Base-by-base conservation (phyloP, 495 filamentous ascomycete species). In the Chaetomium fimeti region DNA sequence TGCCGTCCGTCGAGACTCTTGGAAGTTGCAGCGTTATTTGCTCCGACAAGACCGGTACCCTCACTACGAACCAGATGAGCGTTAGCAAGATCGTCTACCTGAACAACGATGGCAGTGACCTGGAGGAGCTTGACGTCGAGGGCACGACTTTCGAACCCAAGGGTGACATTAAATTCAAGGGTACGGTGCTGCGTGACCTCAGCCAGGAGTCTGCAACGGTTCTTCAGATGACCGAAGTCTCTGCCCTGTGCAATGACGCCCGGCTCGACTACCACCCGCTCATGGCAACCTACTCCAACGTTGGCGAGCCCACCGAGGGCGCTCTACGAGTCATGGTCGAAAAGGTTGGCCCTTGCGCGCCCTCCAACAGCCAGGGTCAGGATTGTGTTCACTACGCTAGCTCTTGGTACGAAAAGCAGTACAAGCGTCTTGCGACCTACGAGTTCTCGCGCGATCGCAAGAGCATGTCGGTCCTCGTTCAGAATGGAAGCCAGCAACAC, bases 51-150 rank as follows among this genome's bases (percentile, higher is more conserved):
- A 99, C 95, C 2, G 95, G 95, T 66, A 99, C 95, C 25, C 78
- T 99, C 73, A 99, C 95, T 28, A 99, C 95, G 42, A 99, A 98
- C 79, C 92, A 99, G 77, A 99, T 99, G 95, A 97, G 94, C 71
- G 95, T 97, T 59, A 93, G 87, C 74, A 96, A 93, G 77, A 82
- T 97, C 47, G 90, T 97, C 32, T 91, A 90, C 72, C 79, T 99
- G 69, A 87, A 82, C 68, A 82, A 87, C 63, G 79, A 84, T 57
- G 92, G 91, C 43, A 83, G 80, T 55, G 88, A 85, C 48, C 77
- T 99, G 18, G 91, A 96, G 69, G 92, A 98, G 67, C 82, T 98
- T 40, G 87, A 92, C 65, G 87, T 99, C 42, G 89, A 97, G 76
- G 95, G 95, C 25, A 97, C 91, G 3, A 97, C 91, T 47, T 99